Percentiles rank a stretch among this genome's conserved stretches.
Evolutionary conservation across 2,329 filamentous ascomycete genomes (phyloP).

Genomic region (Sphaerulina musiva): DNA sequence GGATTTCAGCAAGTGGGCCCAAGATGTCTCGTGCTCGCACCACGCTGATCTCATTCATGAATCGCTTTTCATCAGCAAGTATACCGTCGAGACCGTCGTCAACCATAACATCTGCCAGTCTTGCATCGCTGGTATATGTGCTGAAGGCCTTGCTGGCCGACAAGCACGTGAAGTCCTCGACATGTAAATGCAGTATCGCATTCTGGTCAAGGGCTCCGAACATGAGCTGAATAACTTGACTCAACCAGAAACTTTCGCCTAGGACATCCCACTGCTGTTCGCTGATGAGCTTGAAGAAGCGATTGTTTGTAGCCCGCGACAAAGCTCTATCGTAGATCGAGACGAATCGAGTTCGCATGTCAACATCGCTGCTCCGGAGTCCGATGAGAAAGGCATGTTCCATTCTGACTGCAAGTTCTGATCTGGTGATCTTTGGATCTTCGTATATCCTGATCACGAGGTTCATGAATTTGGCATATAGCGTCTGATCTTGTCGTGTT

Average conservation of each 20-base stretch:
- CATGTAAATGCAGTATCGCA: slow-evolving; percentile 66
- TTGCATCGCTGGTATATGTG: slow-evolving; percentile 63
- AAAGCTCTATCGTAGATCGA: slow-evolving; percentile 90
- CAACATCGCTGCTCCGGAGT: slow-evolving; percentile 83
- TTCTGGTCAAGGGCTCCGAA: slow-evolving; percentile 86
- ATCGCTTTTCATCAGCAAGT: slow-evolving; percentile 71
- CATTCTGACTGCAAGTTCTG: slow-evolving; percentile 91
- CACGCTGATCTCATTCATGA: slow-evolving; percentile 74
- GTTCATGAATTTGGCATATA: slow-evolving; percentile 88
- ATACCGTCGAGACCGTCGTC: slow-evolving; percentile 79
- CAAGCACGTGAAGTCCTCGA: slow-evolving; percentile 75
- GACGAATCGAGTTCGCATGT: slow-evolving; percentile 97
- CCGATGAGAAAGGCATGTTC: slow-evolving; percentile 98
- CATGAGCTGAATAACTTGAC: slow-evolving; percentile 87
- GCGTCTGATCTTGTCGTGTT: slow-evolving; percentile 69
- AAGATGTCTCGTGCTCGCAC: slow-evolving; percentile 83
- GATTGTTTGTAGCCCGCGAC: slow-evolving; percentile 82
- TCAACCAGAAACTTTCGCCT: slow-evolving; percentile 91
- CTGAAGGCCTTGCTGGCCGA: slow-evolving; percentile 67
- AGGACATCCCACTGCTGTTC: slow-evolving; percentile 97
- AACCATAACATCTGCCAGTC: slow-evolving; percentile 59
- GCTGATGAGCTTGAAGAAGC: slow-evolving; percentile 80
- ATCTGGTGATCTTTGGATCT: slow-evolving; percentile 88
- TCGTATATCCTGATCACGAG: slow-evolving; percentile 98
- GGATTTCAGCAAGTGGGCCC: slow-evolving; percentile 83